Base-by-base conservation (phyloP, 768 basidiomycete species). In the Chalciporus sphaerocephalus region DNA sequence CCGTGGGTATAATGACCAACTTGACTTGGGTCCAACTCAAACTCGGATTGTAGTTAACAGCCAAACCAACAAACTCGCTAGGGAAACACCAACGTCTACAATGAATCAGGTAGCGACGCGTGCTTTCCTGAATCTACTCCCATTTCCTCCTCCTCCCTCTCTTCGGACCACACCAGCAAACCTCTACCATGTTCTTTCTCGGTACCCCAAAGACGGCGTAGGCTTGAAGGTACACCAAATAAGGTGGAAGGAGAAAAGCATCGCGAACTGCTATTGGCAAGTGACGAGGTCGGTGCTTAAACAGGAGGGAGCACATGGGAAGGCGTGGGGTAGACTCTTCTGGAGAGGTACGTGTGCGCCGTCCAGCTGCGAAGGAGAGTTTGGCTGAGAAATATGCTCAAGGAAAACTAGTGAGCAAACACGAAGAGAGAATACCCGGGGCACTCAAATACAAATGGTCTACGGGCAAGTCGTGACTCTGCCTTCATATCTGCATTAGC, bases 251-350 rank as follows among this genome's bases (percentile, higher is more conserved):
- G 59, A 67, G 23, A 91, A 90, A 66, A 74, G 78, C 16, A 85
- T 90, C 50, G 52, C 62, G 38, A 73, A 77, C 33, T 85, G 78
- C 46, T 89, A 80, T 60, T 92, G 91, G 90, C 62, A 77, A 27
- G 75, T 92, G 33, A 90, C 88, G 4, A 73, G 76, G 57, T 75
- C 85, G 24, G 69, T 71, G 50, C 79, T 91, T 60, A 92, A 91
- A 64, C 70, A 71, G 34, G 81, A 82, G 52, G 88, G 88, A 21
- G 71, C 64, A 21, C 85, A 90, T 54, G 90, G 90, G 2, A 90
- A 83, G 62, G 89, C 79, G 15, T 92, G 91, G 91, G 90, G 90
- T 6, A 70, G 72, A 48, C 68, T 92, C 5, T 74, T 81, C 44
- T 92, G 89, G 87, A 80, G 74, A 70, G 87, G 90, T 90, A 42